phyloP scores from a whole-genome alignment of 2,329 filamentous ascomycete species.

The Exserohilum turcica region DNA sequence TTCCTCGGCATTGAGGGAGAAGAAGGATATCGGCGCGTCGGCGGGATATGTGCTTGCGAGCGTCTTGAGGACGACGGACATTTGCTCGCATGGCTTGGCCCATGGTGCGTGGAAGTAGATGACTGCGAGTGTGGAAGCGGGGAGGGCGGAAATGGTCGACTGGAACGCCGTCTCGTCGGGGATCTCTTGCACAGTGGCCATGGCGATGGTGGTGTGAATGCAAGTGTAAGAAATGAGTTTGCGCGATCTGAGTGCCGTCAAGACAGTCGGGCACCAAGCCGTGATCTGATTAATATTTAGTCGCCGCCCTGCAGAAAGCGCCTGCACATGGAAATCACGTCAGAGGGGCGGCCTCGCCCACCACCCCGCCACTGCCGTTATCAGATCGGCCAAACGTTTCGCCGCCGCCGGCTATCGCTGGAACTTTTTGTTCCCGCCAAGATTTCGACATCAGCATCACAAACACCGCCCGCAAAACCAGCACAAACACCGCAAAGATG shows the following conservation, averaged over 20 bases:
- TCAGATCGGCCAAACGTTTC: constrained; percentile 19
- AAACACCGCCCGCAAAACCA: constrained; percentile 3
- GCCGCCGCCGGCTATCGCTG: constrained; percentile 11
- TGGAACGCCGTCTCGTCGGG: constrained; percentile 75
- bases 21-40: constrained; percentile 76
- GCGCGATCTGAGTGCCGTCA: not conserved
- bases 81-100: constrained; percentile 95
- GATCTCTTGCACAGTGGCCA: constrained; percentile 73
- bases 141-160: constrained; percentile 68
- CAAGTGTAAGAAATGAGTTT: not conserved
- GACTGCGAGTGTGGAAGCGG: constrained; percentile 74
- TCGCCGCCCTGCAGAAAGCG: constrained; percentile 9
- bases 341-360: constrained; percentile 11
- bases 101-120: constrained; percentile 96
- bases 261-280: not conserved
- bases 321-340: constrained; percentile 11
- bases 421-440: constrained; percentile 26
- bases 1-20: constrained; percentile 92
- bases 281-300: constrained; percentile 15
- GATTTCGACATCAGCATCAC: constrained; percentile 23
- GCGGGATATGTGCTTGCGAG: constrained; percentile 85
- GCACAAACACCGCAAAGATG: constrained; percentile 29
- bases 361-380: constrained; percentile 13
- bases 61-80: constrained; percentile 82
- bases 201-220: constrained; percentile 12